Base-by-base conservation (phyloP, 148 eudicot species). In the Camellia japonica region DNA sequence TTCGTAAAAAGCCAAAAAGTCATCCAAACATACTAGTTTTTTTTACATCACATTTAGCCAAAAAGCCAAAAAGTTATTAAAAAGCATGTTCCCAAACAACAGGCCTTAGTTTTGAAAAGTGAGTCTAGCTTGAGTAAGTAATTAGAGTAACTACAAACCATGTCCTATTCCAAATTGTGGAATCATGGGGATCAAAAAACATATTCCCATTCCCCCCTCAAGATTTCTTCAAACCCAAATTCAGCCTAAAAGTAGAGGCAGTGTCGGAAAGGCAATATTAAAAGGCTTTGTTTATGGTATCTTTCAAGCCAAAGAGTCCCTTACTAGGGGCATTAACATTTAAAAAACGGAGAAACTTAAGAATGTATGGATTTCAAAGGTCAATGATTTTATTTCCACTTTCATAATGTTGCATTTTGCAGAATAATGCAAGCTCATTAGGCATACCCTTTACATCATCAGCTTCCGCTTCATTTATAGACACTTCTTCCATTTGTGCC, bases 401-500 rank as follows among this genome's bases (percentile, higher is more conserved):
- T 20, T 58, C 67, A 83, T 47, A 79, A 73, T 74, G 59, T 86
- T 81, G 83, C 86, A 80, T 68, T 87, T 89, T 78, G 82, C 79
- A 68, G 81, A 59, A 71, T 68, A 85, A 76, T 30, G 81, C 89
- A 81, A 80, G 78, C 54, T 84, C 86, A 68, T 81, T 82, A 19
- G 80, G 77, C 74, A 76, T 85, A 65, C 81, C 89, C 81, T 88
- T 87, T 38, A 74, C 65, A 80, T 87, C 97, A 69, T 79, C 82
- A 68, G 78, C 78, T 56, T 86, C 94, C 46, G 81, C 64, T 79
- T 83, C 90, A 49, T 82, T 74, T 74, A 77, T 68, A 30, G 76
- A 79, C 72, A 74, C 77, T 77, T 88, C 93, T 73, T 91, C 94
- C 67, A 83, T 19, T 77, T 87, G 92, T 74, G 84, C 80, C 83